Conservation (phyloP, 2,329 filamentous ascomycete genomes). For the Penicillium sp. region DNA sequence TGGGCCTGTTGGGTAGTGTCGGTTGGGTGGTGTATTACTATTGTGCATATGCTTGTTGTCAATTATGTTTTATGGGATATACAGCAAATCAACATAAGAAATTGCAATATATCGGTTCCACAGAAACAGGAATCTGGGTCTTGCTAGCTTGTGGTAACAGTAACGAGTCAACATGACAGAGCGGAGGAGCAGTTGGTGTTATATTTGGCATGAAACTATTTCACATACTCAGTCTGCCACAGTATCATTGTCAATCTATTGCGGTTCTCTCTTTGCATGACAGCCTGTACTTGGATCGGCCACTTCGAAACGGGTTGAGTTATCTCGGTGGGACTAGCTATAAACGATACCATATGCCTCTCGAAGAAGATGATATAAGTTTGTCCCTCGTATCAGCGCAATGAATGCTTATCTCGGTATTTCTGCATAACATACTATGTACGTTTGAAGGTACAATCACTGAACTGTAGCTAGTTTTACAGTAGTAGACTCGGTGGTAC, state of each 20-base stretch:
- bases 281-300: not conserved
- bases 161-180: not conserved
- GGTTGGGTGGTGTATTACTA: slow-evolving; percentile 38
- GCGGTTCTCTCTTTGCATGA: not conserved
- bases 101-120: slow-evolving; percentile 12
- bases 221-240: not conserved
- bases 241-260: not conserved
- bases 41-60: slow-evolving; percentile 31
- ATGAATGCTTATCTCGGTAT: not conserved
- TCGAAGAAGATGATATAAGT: too few relatives aligned
- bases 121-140: too few relatives aligned
- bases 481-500: not conserved
- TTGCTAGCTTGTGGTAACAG: not conserved
- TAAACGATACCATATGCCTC: not conserved
- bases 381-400: not conserved
- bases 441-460: not conserved
- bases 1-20: slow-evolving; percentile 5
- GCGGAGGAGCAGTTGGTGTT: too few relatives aligned
- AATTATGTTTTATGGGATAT: slow-evolving; percentile 22
- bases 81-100: slow-evolving; percentile 15
- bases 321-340: not conserved
- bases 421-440: not conserved
- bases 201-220: not conserved
- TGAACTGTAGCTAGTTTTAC: not conserved
- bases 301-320: not conserved